Evolutionary conservation across 192 early-diverging fungal genomes (phyloP), one percentile per base, ranked within the genome.

Genomic region (Gonapodya sp.): DNA sequence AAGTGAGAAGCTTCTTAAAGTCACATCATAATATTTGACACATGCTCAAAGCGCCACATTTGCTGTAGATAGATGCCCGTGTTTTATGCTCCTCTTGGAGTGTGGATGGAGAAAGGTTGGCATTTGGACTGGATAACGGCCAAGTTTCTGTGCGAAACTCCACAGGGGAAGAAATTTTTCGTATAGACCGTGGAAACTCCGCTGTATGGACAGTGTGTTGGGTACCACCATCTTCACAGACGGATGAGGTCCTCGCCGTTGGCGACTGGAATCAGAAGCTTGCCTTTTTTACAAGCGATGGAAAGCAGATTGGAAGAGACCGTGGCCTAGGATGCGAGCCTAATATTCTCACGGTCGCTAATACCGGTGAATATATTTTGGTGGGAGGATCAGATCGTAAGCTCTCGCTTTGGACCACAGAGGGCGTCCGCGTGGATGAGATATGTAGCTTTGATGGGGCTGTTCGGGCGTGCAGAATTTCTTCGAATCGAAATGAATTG

Each of bases 241-340:
- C 87, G 34, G 79, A 78, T 37, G 87, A 91, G 34, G 78, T 88
- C 0, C 82, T 91, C 35, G 89, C 87, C 1, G 86, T 91, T 35
- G 83, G 87, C 0, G 90, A 91, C 82, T 91, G 90, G 90, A 86
- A 82, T 37, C 88, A 90, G 80, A 82, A 83, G 36, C 83, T 91
- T 8, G 83, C 88, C 24, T 90, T 90, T 74, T 91, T 88, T 80
- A 84, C 87, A 31, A 31, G 86, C 18, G 88, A 82, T 73, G 90
- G 90, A n/a, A 79, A 83, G 0, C 88, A 90, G 72, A 83, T 91
- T 36, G 90, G 90, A n/a, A 88, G 89, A 79, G 90, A 90, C 75
- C 83, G 90, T n/a, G 34, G 35, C 33, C 83, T 91, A 33, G 85
- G 84, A n/a, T 89, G 83, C 79, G 89, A 90, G 82, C 87, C 88